These are phyloP conservation scores for Aspergillus mulundensis DNA, from an alignment of 495 filamentous ascomycete genomes.

Conservation along the genomic window DNA sequence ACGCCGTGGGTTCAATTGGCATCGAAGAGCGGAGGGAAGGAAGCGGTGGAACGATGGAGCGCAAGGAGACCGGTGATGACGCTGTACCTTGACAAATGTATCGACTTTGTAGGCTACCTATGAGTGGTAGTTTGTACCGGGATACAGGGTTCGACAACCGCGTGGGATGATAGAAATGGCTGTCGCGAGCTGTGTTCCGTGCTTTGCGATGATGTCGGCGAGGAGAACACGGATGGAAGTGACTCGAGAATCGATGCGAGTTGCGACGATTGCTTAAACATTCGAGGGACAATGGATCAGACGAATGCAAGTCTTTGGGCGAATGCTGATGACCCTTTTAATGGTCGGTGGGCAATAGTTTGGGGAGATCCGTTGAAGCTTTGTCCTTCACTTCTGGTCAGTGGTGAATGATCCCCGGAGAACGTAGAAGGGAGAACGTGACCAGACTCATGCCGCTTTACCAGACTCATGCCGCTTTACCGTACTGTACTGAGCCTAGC, in stretches of 20 bases:
- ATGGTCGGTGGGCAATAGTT: background rate
- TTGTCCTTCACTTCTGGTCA: background rate
- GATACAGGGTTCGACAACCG: background rate
- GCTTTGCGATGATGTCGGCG: background rate
- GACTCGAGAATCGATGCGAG: background rate
- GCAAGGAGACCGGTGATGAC: conserved; percentile 1
- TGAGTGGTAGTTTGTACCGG: background rate
- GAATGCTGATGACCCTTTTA: background rate
- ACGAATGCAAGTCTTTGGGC: too few species aligned
- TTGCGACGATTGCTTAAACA: background rate
- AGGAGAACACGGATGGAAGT: background rate
- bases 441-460: background rate
- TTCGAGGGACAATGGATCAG: background rate
- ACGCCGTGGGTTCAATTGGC: conserved; percentile 7
- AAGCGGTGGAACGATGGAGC: conserved; percentile 9
- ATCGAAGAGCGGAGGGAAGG: conserved; percentile 6
- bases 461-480: background rate
- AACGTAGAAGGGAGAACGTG: conserved; percentile 5
- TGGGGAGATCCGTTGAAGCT: background rate
- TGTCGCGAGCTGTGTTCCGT: background rate
- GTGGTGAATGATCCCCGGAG: background rate
- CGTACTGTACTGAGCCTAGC: too few species aligned
- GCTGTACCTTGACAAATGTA: conserved; percentile 14
- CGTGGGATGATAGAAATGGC: background rate
- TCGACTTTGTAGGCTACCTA: background rate